Evolutionary conservation across 179 eudicot genomes (phyloP).

Genomic region (Patellifolia procumbens): DNA sequence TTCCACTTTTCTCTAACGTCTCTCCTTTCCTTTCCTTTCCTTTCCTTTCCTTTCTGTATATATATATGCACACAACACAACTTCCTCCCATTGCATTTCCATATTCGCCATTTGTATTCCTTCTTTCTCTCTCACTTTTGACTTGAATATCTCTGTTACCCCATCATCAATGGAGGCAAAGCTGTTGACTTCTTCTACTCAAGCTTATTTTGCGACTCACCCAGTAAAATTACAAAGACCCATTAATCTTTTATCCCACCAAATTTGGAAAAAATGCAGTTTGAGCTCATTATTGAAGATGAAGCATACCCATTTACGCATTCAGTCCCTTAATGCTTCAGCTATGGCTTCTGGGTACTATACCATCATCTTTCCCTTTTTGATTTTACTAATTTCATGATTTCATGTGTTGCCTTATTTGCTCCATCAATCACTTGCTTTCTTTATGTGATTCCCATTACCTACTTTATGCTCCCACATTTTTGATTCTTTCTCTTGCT

Average conservation of each 20-base stretch:
- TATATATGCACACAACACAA: background rate
- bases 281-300: constrained; percentile 7
- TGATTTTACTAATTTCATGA: background rate
- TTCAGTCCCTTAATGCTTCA: background rate
- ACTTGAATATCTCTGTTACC: background rate
- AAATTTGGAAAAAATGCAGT: constrained; percentile 3
- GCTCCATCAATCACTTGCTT: background rate
- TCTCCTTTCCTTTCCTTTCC: too few species aligned
- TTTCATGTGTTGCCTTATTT: background rate
- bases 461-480: background rate
- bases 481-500: background rate
- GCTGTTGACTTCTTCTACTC: constrained; percentile 25
- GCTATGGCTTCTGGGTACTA: background rate
- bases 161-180: constrained; percentile 46
- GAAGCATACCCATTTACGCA: too few species aligned
- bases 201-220: background rate
- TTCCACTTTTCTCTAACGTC: background rate
- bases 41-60: background rate
- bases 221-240: constrained; percentile 13
- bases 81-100: background rate
- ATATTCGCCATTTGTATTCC: background rate
- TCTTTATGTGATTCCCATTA: background rate
- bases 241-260: background rate
- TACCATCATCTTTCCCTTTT: background rate
- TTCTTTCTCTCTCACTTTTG: background rate